A percentile compares a stretch with the other conserved stretches of the same genome.
These are phyloP conservation scores for Hondaea fermentalgiana DNA, from an alignment of 108 stramenopile species.

Conservation along the genomic window DNA sequence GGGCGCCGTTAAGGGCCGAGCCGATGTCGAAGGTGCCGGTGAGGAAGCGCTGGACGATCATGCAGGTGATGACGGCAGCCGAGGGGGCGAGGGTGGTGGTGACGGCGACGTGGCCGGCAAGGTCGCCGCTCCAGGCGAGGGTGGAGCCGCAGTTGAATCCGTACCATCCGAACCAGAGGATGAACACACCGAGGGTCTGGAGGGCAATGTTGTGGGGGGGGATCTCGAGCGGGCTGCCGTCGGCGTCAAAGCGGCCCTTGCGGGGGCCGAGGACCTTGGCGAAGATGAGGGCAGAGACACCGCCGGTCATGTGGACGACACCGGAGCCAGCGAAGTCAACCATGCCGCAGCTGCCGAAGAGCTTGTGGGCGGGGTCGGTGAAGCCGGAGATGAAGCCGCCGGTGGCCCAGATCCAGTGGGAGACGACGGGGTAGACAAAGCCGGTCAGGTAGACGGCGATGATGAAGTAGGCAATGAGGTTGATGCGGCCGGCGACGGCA, in stretches of 20 bases:
- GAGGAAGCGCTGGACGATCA: not conserved
- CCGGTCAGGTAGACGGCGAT: conserved; percentile 48
- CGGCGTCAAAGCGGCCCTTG: conserved; percentile 59
- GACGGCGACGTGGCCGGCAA: conserved; percentile 54
- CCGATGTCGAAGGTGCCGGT: conserved; percentile 14
- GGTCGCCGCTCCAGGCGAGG: conserved; percentile 39
- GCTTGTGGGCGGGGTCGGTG: not conserved
- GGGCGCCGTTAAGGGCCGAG: conserved; percentile 39
- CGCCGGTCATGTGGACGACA: conserved; percentile 85
- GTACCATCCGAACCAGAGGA: conserved; percentile 90
- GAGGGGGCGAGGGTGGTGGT: conserved; percentile 78
- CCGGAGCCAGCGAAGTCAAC: conserved; percentile 83
- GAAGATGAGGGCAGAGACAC: conserved; percentile 65
- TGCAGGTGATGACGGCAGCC: conserved; percentile 19
- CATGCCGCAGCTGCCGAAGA: conserved; percentile 47
- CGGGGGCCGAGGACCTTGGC: conserved; percentile 71
- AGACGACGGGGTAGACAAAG: conserved; percentile 60
- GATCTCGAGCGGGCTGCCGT: conserved; percentile 31
- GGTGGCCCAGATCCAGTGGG: conserved; percentile 31
- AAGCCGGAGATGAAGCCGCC: conserved; percentile 30
- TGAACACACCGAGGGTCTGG: conserved; percentile 73
- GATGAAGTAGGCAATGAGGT: conserved; percentile 52
- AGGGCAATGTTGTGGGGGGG: conserved; percentile 65
- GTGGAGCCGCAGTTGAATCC: conserved; percentile 83
- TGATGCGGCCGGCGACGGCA: conserved; percentile 75